Evolutionary conservation across 192 early-diverging fungal genomes (phyloP).

Genomic region (Coemansia sp.): DNA sequence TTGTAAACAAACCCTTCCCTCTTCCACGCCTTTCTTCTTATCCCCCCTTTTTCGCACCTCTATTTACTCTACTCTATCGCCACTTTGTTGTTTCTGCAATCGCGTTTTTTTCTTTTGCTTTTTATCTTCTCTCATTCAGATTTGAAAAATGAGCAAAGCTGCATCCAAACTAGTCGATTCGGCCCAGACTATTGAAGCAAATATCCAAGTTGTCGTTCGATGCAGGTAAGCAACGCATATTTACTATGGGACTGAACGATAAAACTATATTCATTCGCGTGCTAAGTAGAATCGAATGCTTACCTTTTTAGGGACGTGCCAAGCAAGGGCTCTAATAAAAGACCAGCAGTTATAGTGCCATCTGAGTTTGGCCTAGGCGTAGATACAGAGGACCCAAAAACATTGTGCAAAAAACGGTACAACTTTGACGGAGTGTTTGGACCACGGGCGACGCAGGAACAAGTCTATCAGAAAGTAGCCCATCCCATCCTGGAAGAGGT

Average conservation of each 20-base stretch:
- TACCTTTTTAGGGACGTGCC: slow-evolving; percentile 23
- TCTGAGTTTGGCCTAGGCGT: slow-evolving; percentile 65
- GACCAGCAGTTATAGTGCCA: slow-evolving; percentile 59
- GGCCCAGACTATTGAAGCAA: slow-evolving; percentile 63
- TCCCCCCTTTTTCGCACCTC: slow-evolving; percentile 16
- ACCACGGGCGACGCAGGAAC: slow-evolving; percentile 70
- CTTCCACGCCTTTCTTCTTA: slow-evolving; percentile 8
- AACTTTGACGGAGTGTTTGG: slow-evolving; percentile 93
- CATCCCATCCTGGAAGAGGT: slow-evolving; percentile 83
- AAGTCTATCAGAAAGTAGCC: slow-evolving; percentile 78
- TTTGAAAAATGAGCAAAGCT: slow-evolving; percentile 8
- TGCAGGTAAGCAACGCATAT: slow-evolving; percentile 62
- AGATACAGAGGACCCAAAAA: slow-evolving; percentile 39
- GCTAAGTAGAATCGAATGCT: background rate
- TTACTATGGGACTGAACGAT: background rate
- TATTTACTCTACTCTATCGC: slow-evolving; percentile 4
- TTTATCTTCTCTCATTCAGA: background rate
- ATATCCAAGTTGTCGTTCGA: slow-evolving; percentile 81
- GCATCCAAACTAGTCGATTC: slow-evolving; percentile 15
- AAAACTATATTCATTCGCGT: background rate
- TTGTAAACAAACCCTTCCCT: slow-evolving; percentile 7
- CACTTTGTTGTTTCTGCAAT: background rate
- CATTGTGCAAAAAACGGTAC: slow-evolving; percentile 38
- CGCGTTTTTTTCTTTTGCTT: background rate
- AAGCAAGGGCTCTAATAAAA: background rate